These are phyloP conservation scores for Spathaspora passalidarum DNA, from an alignment of 805 yeast species.

Conservation along the genomic window DNA sequence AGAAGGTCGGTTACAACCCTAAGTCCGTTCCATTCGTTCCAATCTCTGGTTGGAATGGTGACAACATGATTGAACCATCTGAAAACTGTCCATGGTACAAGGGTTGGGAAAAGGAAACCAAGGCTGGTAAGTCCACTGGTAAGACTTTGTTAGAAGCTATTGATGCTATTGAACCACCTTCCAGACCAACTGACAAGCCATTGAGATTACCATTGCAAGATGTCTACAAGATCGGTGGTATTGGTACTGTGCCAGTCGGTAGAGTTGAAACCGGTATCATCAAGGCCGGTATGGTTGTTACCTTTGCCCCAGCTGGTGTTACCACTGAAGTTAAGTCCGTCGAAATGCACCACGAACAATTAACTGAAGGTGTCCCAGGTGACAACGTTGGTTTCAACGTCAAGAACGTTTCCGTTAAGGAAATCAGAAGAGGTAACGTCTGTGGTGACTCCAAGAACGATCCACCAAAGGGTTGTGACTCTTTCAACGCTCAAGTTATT, in stretches of 20 bases:
- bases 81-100: constrained; percentile 84
- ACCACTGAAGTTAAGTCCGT: constrained; percentile 89
- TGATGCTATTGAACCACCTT: constrained; percentile 77
- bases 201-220: constrained; percentile 88
- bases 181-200: constrained; percentile 82
- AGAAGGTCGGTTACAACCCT: constrained; percentile 83
- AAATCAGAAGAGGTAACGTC: constrained; percentile 90
- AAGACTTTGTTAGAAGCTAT: constrained; percentile 83
- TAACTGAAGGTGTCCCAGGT: constrained; percentile 81
- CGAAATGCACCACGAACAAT: constrained; percentile 83
- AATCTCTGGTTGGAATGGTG: constrained; percentile 91
- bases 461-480: constrained; percentile 76
- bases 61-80: constrained; percentile 85
- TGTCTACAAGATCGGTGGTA: constrained; percentile 92
- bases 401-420: constrained; percentile 87
- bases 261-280: constrained; percentile 91
- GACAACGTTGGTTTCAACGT: constrained; percentile 90
- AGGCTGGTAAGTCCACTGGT: constrained; percentile 66
- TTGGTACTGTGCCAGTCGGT: constrained; percentile 91
- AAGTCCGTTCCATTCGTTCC: constrained; percentile 85
- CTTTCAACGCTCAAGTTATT: constrained; percentile 84
- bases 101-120: constrained; percentile 81
- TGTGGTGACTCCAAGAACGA: constrained; percentile 89
- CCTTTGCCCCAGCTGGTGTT: constrained; percentile 88
- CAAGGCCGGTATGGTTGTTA: constrained; percentile 87